phyloP scores from a whole-genome alignment of 2,329 filamentous ascomycete species.

The Penicillium sp. region DNA sequence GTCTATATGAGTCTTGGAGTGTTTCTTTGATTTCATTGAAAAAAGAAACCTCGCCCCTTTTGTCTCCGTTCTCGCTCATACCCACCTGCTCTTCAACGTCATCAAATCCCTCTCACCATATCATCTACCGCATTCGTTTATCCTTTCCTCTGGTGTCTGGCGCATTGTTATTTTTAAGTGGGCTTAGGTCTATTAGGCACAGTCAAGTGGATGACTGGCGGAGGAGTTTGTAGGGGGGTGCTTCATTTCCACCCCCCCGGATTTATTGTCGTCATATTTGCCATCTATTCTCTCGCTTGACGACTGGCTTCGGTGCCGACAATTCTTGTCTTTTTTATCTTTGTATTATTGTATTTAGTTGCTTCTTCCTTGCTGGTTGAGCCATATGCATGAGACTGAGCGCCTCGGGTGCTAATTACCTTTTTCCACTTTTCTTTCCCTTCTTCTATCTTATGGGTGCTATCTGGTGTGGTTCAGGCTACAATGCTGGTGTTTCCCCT shows the following conservation, averaged over 20 bases:
- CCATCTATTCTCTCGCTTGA: conserved; percentile 21
- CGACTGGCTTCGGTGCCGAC: neutral
- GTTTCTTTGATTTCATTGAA: conserved; percentile 8
- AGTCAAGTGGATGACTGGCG: conserved; percentile 19
- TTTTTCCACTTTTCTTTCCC: neutral
- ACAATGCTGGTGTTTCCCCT: no score
- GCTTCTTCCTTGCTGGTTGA: conserved; percentile 6
- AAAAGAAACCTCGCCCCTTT: conserved; percentile 1
- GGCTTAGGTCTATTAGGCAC: conserved; percentile 18
- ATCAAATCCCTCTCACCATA: conserved; percentile 1
- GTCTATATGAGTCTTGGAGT: conserved; percentile 23
- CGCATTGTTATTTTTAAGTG: conserved; percentile 16
- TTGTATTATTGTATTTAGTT: conserved; percentile 35
- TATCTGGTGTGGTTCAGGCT: no score
- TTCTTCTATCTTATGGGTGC: neutral
- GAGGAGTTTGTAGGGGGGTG: conserved; percentile 25
- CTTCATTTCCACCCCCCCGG: conserved; percentile 9
- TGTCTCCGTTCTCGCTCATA: conserved; percentile 19
- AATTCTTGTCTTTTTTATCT: conserved; percentile 1
- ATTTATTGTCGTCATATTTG: conserved; percentile 8
- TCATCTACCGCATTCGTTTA: conserved; percentile 21
- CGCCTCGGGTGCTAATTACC: neutral
- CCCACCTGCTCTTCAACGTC: conserved; percentile 13
- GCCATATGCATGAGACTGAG: neutral
- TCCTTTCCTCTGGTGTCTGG: conserved; percentile 20